These are phyloP conservation scores for Murraya koenigii DNA, from an alignment of 345 rosid genomes.

Conservation along the genomic window DNA sequence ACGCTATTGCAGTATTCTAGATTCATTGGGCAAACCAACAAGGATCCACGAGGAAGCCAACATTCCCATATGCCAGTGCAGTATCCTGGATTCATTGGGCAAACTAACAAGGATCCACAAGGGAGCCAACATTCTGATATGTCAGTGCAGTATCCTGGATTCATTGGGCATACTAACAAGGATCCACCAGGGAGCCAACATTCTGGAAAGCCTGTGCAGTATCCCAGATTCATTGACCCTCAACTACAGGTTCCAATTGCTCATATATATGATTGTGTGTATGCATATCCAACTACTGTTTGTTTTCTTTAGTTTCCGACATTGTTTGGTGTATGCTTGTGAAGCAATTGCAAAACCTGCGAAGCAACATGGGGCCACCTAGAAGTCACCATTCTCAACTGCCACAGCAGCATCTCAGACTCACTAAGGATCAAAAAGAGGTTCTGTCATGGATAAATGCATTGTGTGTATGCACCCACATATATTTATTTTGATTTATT, in stretches of 20 bases:
- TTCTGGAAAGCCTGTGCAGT: neutral
- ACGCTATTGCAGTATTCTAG: neutral
- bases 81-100: neutral
- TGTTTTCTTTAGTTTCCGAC: neutral
- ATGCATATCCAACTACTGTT: neutral
- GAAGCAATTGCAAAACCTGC: conserved; percentile 3
- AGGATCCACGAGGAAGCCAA: neutral
- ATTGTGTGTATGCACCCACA: neutral
- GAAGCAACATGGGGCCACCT: neutral
- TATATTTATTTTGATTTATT: neutral
- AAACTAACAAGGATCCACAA: neutral
- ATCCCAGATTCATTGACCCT: neutral
- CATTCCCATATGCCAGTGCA: neutral
- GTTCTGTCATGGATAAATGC: neutral
- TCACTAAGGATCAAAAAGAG: neutral
- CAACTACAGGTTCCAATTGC: neutral
- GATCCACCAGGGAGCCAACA: neutral
- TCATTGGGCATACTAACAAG: neutral
- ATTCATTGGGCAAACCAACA: neutral
- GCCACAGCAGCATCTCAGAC: neutral
- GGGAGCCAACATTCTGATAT: neutral
- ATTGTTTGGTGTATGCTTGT: neutral
- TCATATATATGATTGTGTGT: neutral
- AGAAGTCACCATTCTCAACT: neutral
- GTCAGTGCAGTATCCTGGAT: neutral